Percentiles rank a stretch among this genome's conserved stretches.
Evolutionary conservation across 345 rosid genomes (phyloP).

Genomic region (Citrus australasica): DNA sequence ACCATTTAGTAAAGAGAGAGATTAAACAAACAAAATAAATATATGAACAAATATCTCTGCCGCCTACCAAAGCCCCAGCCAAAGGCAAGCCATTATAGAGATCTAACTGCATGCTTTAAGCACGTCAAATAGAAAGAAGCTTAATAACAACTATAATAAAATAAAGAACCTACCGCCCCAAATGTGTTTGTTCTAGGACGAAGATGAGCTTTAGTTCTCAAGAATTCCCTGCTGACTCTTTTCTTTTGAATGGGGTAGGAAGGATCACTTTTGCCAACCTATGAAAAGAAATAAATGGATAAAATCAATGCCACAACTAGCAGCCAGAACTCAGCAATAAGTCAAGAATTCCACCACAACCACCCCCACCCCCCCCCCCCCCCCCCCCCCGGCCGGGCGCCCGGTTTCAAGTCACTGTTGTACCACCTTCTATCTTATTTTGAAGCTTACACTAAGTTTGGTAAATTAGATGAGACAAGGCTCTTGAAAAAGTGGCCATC

Average conservation of each 20-base stretch:
- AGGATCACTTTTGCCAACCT: conserved; percentile 93
- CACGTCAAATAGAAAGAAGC: background rate
- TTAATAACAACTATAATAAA: background rate
- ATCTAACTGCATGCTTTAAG: background rate
- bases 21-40: background rate
- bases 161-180: conserved; percentile 66
- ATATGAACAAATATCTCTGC: background rate
- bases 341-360: background rate
- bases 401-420: background rate
- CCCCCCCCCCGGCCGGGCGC: too few species aligned
- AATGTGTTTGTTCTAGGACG: conserved; percentile 97
- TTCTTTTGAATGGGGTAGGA: conserved; percentile 96
- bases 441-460: background rate
- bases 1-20: conserved; percentile 12
- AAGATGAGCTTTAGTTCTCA: conserved; percentile 96
- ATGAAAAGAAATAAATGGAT: background rate
- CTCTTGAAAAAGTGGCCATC: background rate
- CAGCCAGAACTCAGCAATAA: background rate
- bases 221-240: conserved; percentile 83
- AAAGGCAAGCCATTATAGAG: background rate
- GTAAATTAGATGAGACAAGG: background rate
- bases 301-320: background rate
- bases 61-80: background rate
- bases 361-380: too few species aligned
- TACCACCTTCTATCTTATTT: background rate